Base-by-base conservation (phyloP, 257 asterid species). In the Penstemon eatonii region DNA sequence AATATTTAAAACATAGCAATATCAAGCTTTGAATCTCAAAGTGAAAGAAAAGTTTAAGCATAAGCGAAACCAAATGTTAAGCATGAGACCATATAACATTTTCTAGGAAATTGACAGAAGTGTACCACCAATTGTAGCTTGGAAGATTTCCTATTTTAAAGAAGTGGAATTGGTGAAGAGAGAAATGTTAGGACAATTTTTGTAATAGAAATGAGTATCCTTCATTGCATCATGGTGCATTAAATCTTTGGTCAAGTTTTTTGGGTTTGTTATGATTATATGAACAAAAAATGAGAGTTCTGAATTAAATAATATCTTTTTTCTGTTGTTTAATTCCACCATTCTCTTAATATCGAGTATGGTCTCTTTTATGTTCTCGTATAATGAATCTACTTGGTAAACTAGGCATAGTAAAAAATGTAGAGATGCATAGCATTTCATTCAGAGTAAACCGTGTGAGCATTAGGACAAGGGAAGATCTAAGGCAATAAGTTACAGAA, bases 21-120 rank as follows among this genome's bases (percentile, higher is more conserved):
- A 62, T 45, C 60, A 49, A 57, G 42, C 38, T 19, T 62, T 33
- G 18, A 63, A 56, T 38, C 44, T 60, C 59, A 66, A 71, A 57
- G 37, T 8, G 18, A 70, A 56, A 54, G 68, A 37, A 52, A 41
- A 68, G 60, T 18, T 60, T 2, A 68, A 56, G 36, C 50, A 38
- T 33, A 53, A 65, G 8, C 42, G 38, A 53, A 37, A 60, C 19
- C 36, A 18, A 70, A 61, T 25, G 33, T 25, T 25, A 25, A 25
- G 2, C 33, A 25, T 25, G 33, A 25, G 33, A 25, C 33, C 33
- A 2, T 25, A 25, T 25, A 25, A 25, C 33, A 25, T 25, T 25
- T 25, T 25, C 33, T 25, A 25, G 33, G 33, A 25, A 25, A 25
- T 25, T 25, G 33, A 25, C 33, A 25, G 33, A 25, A 25, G 33